These are phyloP conservation scores for Curvularia hawaiiensis DNA, from an alignment of 2,329 filamentous ascomycete species.

Conservation along the genomic window DNA sequence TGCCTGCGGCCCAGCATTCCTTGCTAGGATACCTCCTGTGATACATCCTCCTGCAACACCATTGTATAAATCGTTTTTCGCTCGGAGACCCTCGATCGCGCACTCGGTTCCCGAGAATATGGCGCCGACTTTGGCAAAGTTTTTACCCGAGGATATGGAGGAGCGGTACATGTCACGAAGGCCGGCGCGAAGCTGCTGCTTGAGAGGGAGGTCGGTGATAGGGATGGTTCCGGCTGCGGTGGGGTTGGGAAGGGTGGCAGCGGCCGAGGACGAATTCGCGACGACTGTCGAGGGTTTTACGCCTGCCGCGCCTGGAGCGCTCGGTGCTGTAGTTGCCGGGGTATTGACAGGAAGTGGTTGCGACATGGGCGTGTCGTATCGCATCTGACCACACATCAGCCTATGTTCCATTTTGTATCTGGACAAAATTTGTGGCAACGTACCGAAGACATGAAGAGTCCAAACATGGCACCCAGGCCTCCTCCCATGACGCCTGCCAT, in stretches of 20 bases:
- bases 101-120: conserved; percentile 94
- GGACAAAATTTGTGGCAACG: conserved; percentile 42
- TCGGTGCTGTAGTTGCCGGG: conserved; percentile 52
- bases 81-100: conserved; percentile 87
- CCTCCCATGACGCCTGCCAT: conserved; percentile 95
- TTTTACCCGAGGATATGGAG: conserved; percentile 84
- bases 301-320: conserved; percentile 12
- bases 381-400: conserved; percentile 68
- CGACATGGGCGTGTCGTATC: conserved; percentile 91
- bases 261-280: conserved; percentile 63
- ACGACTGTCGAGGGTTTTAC: conserved; percentile 12
- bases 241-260: conserved; percentile 57
- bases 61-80: conserved; percentile 92
- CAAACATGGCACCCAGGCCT: conserved; percentile 90
- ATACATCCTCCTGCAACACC: conserved; percentile 86
- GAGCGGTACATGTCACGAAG: conserved; percentile 94
- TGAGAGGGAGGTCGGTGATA: conserved; percentile 72
- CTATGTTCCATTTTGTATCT: background rate
- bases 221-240: conserved; percentile 49
- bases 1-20: conserved; percentile 87
- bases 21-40: conserved; percentile 86
- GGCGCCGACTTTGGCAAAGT: conserved; percentile 90
- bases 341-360: conserved; percentile 42
- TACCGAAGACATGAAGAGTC: conserved; percentile 97
- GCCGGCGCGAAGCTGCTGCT: conserved; percentile 81